These are phyloP conservation scores for Hamigera avellanea DNA, from an alignment of 495 filamentous ascomycete genomes.

Conservation along the genomic window DNA sequence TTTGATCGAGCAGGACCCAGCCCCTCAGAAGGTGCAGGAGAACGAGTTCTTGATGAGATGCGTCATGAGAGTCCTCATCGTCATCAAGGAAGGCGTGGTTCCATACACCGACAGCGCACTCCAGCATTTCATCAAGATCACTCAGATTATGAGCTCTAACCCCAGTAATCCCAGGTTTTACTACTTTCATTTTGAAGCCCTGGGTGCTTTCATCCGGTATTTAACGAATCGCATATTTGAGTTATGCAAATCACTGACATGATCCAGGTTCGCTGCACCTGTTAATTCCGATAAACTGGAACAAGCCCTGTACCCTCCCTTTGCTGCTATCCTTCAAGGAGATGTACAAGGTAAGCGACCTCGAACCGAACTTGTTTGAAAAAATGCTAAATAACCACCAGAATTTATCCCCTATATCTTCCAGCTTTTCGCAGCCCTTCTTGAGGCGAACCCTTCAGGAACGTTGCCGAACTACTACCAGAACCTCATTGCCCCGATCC, in stretches of 20 bases:
- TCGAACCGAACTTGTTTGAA: not conserved
- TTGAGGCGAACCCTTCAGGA: conserved; percentile 68
- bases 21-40: conserved; percentile 89
- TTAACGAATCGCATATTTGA: conserved; percentile 10
- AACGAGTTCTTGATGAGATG: conserved; percentile 98
- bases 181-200: conserved; percentile 92
- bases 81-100: conserved; percentile 67
- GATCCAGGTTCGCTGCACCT: conserved; percentile 52
- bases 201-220: conserved; percentile 86
- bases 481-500: conserved; percentile 58
- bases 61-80: conserved; percentile 91
- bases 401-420: conserved; percentile 97
- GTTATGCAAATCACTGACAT: conserved; percentile 4
- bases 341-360: conserved; percentile 59
- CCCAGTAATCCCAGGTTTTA: conserved; percentile 97
- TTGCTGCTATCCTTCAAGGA: conserved; percentile 60
- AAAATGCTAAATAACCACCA: conserved; percentile 13
- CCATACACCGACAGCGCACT: conserved; percentile 64
- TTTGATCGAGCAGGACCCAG: conserved; percentile 67
- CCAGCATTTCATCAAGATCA: conserved; percentile 71
- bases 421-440: conserved; percentile 81
- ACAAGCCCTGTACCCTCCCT: conserved; percentile 61
- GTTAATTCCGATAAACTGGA: conserved; percentile 63
- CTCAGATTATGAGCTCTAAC: conserved; percentile 76
- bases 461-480: conserved; percentile 67